These are phyloP conservation scores for Umbilicaria muhlenbergii DNA, from an alignment of 495 filamentous ascomycete species.

Conservation along the genomic window DNA sequence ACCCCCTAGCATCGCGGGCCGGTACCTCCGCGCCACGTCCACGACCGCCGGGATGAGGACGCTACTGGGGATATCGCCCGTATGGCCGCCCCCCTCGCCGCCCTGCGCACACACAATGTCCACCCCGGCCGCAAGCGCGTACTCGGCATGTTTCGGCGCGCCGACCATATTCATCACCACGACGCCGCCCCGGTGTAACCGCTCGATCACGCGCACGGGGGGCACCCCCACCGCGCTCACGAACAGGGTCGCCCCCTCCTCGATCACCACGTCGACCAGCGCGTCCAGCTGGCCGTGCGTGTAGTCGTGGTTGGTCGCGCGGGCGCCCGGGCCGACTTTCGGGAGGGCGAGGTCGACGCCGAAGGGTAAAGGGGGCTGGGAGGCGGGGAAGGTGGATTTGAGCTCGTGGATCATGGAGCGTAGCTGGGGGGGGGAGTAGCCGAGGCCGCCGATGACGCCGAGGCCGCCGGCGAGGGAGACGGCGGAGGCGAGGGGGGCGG, in stretches of 20 bases:
- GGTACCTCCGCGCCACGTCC: conserved; percentile 50
- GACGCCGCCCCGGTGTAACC: conserved; percentile 58
- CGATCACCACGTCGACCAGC: conserved; percentile 64
- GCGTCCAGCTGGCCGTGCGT: conserved; percentile 70
- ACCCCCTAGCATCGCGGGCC: conserved; percentile 32
- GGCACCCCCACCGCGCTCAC: conserved; percentile 75
- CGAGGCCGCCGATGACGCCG: conserved; percentile 70
- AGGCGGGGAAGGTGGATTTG: conserved; percentile 42
- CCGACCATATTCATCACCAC: conserved; percentile 96
- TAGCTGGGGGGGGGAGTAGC: conserved; percentile 69
- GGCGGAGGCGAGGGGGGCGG: conserved; percentile 63
- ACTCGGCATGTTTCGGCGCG: conserved; percentile 69
- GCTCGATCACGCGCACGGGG: conserved; percentile 47
- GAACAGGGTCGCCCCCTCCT: conserved; percentile 63
- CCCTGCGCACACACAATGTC: conserved; percentile 79
- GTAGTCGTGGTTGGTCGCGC: conserved; percentile 87
- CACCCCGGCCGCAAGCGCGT: conserved; percentile 64
- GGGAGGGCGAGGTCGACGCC: conserved; percentile 80
- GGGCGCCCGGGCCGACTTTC: conserved; percentile 61
- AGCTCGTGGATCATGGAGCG: conserved; percentile 68
- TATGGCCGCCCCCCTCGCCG: conserved; percentile 67
- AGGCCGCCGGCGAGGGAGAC: conserved; percentile 82
- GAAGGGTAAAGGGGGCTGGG: conserved; percentile 51
- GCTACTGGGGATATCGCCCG: conserved; percentile 56
- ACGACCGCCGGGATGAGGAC: conserved; percentile 63